Evolutionary conservation across 768 basidiomycete genomes (phyloP).

Genomic region (Lanmaoa rubissima): DNA sequence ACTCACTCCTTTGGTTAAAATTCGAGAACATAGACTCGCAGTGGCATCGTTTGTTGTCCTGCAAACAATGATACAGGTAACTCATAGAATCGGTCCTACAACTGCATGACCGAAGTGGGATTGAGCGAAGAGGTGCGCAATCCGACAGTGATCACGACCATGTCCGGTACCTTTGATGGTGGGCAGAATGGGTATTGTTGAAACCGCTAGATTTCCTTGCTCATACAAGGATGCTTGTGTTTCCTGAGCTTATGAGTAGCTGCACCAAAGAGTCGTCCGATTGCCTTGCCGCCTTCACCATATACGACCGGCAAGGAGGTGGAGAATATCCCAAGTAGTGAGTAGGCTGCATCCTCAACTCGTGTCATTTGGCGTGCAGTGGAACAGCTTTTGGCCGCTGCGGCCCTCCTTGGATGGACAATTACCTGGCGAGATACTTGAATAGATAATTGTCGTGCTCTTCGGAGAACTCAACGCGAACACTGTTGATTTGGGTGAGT

Average conservation of each 20-base stretch:
- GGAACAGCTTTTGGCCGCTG: too few species aligned
- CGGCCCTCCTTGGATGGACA: too few species aligned
- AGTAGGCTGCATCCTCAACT: constrained; percentile 13
- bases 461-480: too few species aligned
- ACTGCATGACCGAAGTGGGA: neutral
- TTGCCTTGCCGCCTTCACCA: constrained; percentile 9
- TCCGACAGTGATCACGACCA: neutral
- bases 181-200: neutral
- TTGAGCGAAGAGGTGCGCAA: neutral
- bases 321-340: constrained; percentile 11
- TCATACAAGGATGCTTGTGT: constrained; percentile 8
- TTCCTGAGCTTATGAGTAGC: constrained; percentile 4
- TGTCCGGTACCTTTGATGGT: neutral
- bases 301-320: constrained; percentile 4
- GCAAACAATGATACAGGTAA: neutral
- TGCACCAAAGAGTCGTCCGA: constrained; percentile 8
- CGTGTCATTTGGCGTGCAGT: constrained; percentile 1
- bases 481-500: too few species aligned
- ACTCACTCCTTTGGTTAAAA: too few species aligned
- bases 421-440: too few species aligned
- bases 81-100: neutral
- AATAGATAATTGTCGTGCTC: too few species aligned
- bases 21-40: too few species aligned
- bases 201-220: neutral
- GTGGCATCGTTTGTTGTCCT: neutral